Evolutionary conservation across 176 grass and related monocot species (phyloP).

Genomic region (Oryza meridionalis): DNA sequence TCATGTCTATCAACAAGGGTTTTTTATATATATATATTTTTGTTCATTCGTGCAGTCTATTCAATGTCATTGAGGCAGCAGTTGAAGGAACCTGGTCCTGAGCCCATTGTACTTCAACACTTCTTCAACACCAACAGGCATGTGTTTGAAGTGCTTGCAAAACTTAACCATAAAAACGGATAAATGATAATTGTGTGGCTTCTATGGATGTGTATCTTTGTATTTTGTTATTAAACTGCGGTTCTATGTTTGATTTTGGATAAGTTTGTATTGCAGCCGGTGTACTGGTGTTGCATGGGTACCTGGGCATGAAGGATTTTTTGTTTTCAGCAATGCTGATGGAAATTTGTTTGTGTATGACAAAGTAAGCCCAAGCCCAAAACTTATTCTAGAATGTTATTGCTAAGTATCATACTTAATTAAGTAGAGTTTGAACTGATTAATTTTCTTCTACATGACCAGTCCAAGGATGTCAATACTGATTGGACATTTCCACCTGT

Average conservation of each 20-base stretch:
- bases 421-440: constrained; percentile 36
- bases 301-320: constrained; percentile 72
- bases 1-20: constrained; percentile 7
- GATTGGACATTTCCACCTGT: constrained; percentile 86
- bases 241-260: constrained; percentile 20
- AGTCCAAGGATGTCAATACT: constrained; percentile 94
- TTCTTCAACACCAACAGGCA: constrained; percentile 91
- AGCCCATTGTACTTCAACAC: constrained; percentile 81
- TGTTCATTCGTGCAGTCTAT: constrained; percentile 65
- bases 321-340: constrained; percentile 90
- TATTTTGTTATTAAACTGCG: not conserved
- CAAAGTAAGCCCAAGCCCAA: constrained; percentile 67
- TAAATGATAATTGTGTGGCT: not conserved
- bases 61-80: constrained; percentile 96
- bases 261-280: constrained; percentile 61
- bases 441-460: constrained; percentile 33
- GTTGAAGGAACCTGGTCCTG: constrained; percentile 88
- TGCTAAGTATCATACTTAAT: constrained; percentile 19
- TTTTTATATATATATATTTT: not conserved
- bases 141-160: constrained; percentile 8
- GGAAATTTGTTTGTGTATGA: constrained; percentile 96
- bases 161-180: constrained; percentile 13
- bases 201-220: constrained; percentile 23
- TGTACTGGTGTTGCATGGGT: constrained; percentile 92
- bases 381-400: constrained; percentile 29